These are phyloP conservation scores for Lasiosphaeris hirsuta DNA, from an alignment of 495 filamentous ascomycete species.

Conservation along the genomic window DNA sequence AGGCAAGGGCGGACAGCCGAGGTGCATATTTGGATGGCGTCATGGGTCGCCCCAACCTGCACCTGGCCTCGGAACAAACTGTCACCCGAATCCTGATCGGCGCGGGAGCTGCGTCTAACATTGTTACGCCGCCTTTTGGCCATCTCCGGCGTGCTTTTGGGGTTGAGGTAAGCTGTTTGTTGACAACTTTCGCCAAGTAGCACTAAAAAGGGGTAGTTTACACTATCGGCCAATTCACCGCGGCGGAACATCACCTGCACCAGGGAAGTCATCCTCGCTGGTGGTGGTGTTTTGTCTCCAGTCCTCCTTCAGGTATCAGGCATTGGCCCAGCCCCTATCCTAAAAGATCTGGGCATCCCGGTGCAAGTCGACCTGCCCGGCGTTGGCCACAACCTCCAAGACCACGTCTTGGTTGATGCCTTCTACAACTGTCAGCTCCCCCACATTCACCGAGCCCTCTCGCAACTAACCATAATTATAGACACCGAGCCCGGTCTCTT, in stretches of 20 bases:
- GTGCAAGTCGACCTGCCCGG: constrained; percentile 53
- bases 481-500: constrained; percentile 34
- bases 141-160: constrained; percentile 23
- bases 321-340: constrained; percentile 50
- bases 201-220: constrained; percentile 20
- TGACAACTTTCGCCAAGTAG: neutral
- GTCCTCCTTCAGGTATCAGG: constrained; percentile 62
- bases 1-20: constrained; percentile 51
- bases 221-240: constrained; percentile 1
- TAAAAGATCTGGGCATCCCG: constrained; percentile 47
- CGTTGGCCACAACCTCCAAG: constrained; percentile 63
- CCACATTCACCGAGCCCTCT: neutral
- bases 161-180: constrained; percentile 21
- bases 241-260: constrained; percentile 14
- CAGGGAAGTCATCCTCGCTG: constrained; percentile 62
- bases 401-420: constrained; percentile 56
- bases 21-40: constrained; percentile 44
- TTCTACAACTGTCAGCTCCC: constrained; percentile 35
- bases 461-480: constrained; percentile 16
- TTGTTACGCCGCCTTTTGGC: constrained; percentile 35
- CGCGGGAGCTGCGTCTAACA: constrained; percentile 3
- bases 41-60: constrained; percentile 42
- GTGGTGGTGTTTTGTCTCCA: constrained; percentile 58
- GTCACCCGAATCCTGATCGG: constrained; percentile 39
- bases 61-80: constrained; percentile 43